Evolutionary conservation across 306 rosid genomes (phyloP), one percentile per base, ranked within the genome.

Genomic region (Hippophae gyantsensis): DNA sequence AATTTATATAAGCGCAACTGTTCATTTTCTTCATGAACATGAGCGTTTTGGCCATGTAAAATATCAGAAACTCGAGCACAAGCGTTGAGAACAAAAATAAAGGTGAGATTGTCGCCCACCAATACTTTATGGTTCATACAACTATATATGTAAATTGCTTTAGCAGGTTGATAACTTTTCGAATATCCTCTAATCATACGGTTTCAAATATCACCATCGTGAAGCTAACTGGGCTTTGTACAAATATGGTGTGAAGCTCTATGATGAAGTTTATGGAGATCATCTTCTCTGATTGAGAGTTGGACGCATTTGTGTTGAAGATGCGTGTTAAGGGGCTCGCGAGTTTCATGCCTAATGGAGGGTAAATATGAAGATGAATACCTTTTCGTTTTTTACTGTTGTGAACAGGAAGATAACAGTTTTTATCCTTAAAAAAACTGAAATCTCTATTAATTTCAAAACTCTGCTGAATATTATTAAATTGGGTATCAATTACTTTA

Each of bases 61-160:
- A 66, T n/a, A 68, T 81, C 71, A 40, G 78, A 61, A 47, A 74
- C 81, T 25, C 85, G 82, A 58, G 87, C 84, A 61, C 95, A 90
- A 18, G 97, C 86, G 81, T 82, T 90, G 72, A 77, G 70, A 11
- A 84, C 66, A 69, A 70, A 87, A n/a, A 85, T 75, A 65, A 84
- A 80, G 1, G 90, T 84, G 73, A 72, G 58, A 51, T 79, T 62
- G 61, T 80, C 63, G 54, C 86, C 89, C 5, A 54, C 13, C 10
- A 79, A 43, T 65, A 83, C 85, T 12, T 66, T 56, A 57, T 40
- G 60, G 62, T 51, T 69, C 89, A 87, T 81, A 56, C 64, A 57
- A 51, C 52, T 60, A 59, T 74, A 83, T 11, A 72, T n/a, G n/a
- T n/a, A 61, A 73, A 90, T 79, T 40, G 92, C 87, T 65, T 83